Conservation (phyloP, 116 monocot genomes). For the Phalaenopsis hybrid region DNA sequence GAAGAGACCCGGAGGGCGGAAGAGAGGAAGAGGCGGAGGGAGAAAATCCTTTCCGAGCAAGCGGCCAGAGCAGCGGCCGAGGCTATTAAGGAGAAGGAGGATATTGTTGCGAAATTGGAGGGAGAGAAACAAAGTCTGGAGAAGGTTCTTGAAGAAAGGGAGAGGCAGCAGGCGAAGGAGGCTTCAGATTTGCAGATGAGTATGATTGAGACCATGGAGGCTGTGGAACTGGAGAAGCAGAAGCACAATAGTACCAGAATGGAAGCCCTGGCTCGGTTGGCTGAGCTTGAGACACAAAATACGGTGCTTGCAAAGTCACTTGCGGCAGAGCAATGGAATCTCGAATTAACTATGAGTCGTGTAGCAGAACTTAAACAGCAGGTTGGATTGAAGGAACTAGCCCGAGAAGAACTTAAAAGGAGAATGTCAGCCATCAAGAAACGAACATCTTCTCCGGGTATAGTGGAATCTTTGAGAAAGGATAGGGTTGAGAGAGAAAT, state of each 20-base stretch:
- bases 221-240: slow-evolving; percentile 76
- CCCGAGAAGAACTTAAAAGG: slow-evolving; percentile 37
- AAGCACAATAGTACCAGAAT: slow-evolving; percentile 86
- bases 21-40: slow-evolving; percentile 66
- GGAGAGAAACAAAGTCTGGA: slow-evolving; percentile 71
- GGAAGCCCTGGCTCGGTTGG: slow-evolving; percentile 73
- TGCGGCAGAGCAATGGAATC: slow-evolving; percentile 70
- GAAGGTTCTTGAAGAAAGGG: slow-evolving; percentile 67
- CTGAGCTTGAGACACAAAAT: slow-evolving; percentile 75
- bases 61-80: slow-evolving; percentile 36
- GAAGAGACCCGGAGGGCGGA: slow-evolving; percentile 53
- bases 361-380: slow-evolving; percentile 52
- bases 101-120: slow-evolving; percentile 58
- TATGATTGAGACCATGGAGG: slow-evolving; percentile 83
- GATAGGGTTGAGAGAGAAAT: slow-evolving; percentile 44
- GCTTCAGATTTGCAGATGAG: slow-evolving; percentile 73
- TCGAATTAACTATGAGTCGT: slow-evolving; percentile 50
- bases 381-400: slow-evolving; percentile 45
- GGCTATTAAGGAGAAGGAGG: slow-evolving; percentile 68
- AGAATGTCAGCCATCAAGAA: slow-evolving; percentile 32
- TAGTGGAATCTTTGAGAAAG: slow-evolving; percentile 35
- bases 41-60: slow-evolving; percentile 41
- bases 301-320: slow-evolving; percentile 66
- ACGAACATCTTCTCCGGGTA: slow-evolving; percentile 14
- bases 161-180: slow-evolving; percentile 71